These are phyloP conservation scores for Sporobolus alterniflorus DNA, from an alignment of 202 grass and related monocot species.

Conservation along the genomic window DNA sequence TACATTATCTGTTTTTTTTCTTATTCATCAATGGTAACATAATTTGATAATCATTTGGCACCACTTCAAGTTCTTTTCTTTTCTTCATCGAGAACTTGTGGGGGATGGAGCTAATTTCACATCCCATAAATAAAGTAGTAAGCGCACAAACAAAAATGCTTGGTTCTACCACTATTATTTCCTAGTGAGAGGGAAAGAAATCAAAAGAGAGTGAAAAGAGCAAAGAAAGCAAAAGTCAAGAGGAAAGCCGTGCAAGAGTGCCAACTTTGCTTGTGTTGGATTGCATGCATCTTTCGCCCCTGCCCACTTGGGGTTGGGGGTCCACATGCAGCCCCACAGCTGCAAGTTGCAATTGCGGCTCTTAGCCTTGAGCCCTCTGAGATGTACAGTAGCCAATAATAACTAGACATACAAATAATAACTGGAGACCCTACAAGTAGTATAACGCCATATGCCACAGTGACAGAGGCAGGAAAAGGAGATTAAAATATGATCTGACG, in stretches of 20 bases:
- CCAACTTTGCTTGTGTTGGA: slow-evolving; percentile 46
- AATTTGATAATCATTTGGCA: neutral
- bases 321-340: slow-evolving; percentile 27
- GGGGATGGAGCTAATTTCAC: neutral
- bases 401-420: neutral
- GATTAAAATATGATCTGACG: slow-evolving; percentile 18
- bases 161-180: neutral
- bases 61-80: neutral
- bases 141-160: neutral
- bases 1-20: neutral
- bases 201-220: neutral
- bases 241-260: neutral
- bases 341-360: slow-evolving; percentile 27
- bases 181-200: slow-evolving; percentile 14
- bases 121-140: neutral
- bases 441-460: neutral
- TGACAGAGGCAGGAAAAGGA: neutral
- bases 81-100: neutral
- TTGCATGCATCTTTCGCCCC: slow-evolving; percentile 38
- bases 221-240: slow-evolving; percentile 11
- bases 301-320: slow-evolving; percentile 15
- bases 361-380: slow-evolving; percentile 5
- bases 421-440: neutral
- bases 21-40: neutral
- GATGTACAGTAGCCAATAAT: neutral